These are phyloP conservation scores for Drechmeria coniospora DNA, from an alignment of 2,329 filamentous ascomycete genomes.

Conservation along the genomic window DNA sequence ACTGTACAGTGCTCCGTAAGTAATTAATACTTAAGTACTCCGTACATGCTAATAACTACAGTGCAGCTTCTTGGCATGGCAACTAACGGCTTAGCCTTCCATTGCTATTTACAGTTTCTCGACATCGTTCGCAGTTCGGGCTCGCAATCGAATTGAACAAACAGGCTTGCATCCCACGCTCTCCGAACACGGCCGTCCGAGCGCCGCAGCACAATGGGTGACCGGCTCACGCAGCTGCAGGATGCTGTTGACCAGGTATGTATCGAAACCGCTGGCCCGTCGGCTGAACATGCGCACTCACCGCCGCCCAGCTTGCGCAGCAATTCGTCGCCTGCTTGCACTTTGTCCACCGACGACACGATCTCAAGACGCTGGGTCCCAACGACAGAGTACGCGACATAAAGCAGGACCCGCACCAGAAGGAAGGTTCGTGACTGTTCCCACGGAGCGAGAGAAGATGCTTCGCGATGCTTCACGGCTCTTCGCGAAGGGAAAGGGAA, in stretches of 20 bases:
- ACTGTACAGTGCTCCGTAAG: too few relatives aligned
- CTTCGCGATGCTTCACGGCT: too few relatives aligned
- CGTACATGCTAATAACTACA: too few relatives aligned
- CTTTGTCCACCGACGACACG: conserved; percentile 53
- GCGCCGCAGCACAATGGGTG: conserved; percentile 41
- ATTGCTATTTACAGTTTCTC: too few relatives aligned
- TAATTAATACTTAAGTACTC: too few relatives aligned
- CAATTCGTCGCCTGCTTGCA: conserved; percentile 54
- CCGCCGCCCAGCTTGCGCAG: conserved; percentile 38
- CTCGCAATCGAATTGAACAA: too few relatives aligned
- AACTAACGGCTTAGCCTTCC: too few relatives aligned
- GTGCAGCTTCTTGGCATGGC: too few relatives aligned
- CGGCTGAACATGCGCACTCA: conserved; percentile 2
- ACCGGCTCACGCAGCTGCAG: conserved; percentile 70
- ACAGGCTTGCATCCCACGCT: background rate
- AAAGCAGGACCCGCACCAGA: conserved; percentile 35
- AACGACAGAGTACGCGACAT: conserved; percentile 43
- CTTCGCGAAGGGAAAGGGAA: too few relatives aligned
- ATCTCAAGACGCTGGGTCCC: conserved; percentile 42
- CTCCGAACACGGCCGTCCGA: too few relatives aligned
- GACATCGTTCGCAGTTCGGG: too few relatives aligned
- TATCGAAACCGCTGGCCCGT: background rate
- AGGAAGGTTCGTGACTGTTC: conserved; percentile 27
- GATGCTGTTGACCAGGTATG: conserved; percentile 68
- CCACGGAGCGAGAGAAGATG: too few relatives aligned